phyloP scores from a whole-genome alignment of 225 moss, liverwort and hornwort species.

The Pseudoscleropodium purum region DNA sequence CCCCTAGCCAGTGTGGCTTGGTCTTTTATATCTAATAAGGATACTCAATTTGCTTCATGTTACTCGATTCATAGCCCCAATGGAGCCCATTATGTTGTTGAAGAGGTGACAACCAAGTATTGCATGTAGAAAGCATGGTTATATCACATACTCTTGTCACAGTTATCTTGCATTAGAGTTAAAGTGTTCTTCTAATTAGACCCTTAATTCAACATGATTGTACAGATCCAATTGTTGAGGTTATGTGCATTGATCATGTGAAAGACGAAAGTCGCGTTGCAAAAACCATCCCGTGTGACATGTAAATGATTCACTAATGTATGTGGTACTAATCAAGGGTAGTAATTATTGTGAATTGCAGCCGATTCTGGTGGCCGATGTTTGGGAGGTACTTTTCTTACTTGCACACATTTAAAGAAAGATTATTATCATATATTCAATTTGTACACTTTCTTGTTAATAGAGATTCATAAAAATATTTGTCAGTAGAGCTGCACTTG shows the following conservation, averaged over 20 bases:
- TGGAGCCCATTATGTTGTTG: not conserved
- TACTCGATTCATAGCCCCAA: too few relatives aligned
- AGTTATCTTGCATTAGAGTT: not conserved
- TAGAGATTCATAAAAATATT: not conserved
- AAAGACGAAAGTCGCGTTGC: not conserved
- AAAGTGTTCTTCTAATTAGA: not conserved
- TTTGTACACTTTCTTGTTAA: not conserved
- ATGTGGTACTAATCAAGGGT: not conserved
- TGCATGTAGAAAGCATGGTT: not conserved
- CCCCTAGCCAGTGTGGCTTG: too few relatives aligned
- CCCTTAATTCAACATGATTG: not conserved
- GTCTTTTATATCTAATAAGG: too few relatives aligned
- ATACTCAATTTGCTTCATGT: too few relatives aligned
- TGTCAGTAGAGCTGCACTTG: not conserved
- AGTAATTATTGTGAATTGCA: not conserved
- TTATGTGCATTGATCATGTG: not conserved
- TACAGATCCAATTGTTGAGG: not conserved
- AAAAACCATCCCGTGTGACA: too few relatives aligned
- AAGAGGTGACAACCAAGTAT: not conserved
- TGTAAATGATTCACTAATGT: not conserved
- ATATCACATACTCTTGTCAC: not conserved
- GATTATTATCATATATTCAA: too few relatives aligned
- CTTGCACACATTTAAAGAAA: not conserved
- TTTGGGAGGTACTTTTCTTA: constrained; percentile 16
- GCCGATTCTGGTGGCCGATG: constrained; percentile 26